A percentile compares a stretch with the other conserved stretches of the same genome.
phyloP scores from a whole-genome alignment of 345 rosid genomes.

The Citrus sp. region DNA sequence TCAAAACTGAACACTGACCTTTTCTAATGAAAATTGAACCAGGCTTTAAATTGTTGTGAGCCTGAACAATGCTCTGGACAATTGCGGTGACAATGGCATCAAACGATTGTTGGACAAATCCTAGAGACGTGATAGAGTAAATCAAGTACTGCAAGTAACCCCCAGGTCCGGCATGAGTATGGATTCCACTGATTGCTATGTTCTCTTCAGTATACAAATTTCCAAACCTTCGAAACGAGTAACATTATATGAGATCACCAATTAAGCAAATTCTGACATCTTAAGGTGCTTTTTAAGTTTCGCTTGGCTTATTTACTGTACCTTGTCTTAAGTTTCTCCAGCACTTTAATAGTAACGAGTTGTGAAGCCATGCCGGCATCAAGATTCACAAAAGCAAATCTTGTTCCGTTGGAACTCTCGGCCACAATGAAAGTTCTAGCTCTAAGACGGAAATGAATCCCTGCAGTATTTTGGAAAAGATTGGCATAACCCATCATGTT shows the following conservation, averaged over 20 bases:
- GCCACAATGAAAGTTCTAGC: conserved; percentile 52
- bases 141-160: conserved; percentile 56
- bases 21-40: conserved; percentile 42
- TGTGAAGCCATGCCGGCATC: conserved; percentile 70
- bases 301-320: background rate
- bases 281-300: background rate
- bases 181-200: conserved; percentile 54
- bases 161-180: conserved; percentile 60
- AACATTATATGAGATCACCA: background rate
- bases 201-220: conserved; percentile 51
- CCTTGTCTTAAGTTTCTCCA: conserved; percentile 44
- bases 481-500: conserved; percentile 71
- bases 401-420: conserved; percentile 31
- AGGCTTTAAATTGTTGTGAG: conserved; percentile 47
- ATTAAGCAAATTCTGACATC: background rate
- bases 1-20: conserved; percentile 17
- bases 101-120: conserved; percentile 56
- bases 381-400: conserved; percentile 60
- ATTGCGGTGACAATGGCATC: conserved; percentile 47
- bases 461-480: conserved; percentile 42
- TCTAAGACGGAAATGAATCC: conserved; percentile 57
- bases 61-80: conserved; percentile 47
- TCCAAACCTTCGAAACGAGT: conserved; percentile 37
- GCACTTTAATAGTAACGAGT: conserved; percentile 42
- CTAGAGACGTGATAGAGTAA: conserved; percentile 46